Percentiles rank a stretch among this genome's conserved stretches.
Conservation (phyloP, 2,329 filamentous ascomycete genomes). For the Colletotrichum graminicola region DNA sequence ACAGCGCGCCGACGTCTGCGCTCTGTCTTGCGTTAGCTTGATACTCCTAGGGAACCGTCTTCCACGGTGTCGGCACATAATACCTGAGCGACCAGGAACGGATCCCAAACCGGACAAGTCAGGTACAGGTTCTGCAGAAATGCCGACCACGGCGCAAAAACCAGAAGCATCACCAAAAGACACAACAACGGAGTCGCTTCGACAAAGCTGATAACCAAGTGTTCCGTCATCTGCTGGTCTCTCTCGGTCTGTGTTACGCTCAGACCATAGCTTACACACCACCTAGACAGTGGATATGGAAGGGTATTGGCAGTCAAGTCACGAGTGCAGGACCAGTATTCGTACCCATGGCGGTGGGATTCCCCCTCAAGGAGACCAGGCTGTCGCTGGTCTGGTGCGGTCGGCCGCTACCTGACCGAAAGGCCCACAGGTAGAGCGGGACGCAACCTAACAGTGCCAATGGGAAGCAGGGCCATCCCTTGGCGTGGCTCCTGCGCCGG, state of each 20-base stretch:
- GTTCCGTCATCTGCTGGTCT: background rate
- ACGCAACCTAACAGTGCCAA: constrained; percentile 34
- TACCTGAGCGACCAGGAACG: constrained; percentile 13
- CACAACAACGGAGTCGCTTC: background rate
- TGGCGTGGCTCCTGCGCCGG: constrained; percentile 12
- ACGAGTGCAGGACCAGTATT: constrained; percentile 17
- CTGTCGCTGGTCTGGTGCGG: constrained; percentile 25
- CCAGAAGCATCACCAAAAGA: background rate
- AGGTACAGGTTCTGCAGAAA: constrained; percentile 21
- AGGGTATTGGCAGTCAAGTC: constrained; percentile 23
- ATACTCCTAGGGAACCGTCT: constrained; percentile 15
- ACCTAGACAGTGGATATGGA: constrained; percentile 1
- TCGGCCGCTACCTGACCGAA: constrained; percentile 38
- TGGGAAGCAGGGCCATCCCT: constrained; percentile 28
- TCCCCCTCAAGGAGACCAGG: constrained; percentile 15
- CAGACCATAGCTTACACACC: background rate
- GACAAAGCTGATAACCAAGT: background rate
- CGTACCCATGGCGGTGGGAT: constrained; percentile 18
- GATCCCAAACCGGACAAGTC: constrained; percentile 36
- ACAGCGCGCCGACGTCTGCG: constrained; percentile 23
- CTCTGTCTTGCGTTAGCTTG: constrained; percentile 34
- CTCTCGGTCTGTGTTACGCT: background rate
- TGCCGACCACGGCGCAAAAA: background rate
- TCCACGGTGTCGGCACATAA: background rate
- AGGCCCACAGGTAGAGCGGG: constrained; percentile 32